These are phyloP conservation scores for Diplocarpon mali DNA, from an alignment of 2,329 filamentous ascomycete species.

Conservation along the genomic window DNA sequence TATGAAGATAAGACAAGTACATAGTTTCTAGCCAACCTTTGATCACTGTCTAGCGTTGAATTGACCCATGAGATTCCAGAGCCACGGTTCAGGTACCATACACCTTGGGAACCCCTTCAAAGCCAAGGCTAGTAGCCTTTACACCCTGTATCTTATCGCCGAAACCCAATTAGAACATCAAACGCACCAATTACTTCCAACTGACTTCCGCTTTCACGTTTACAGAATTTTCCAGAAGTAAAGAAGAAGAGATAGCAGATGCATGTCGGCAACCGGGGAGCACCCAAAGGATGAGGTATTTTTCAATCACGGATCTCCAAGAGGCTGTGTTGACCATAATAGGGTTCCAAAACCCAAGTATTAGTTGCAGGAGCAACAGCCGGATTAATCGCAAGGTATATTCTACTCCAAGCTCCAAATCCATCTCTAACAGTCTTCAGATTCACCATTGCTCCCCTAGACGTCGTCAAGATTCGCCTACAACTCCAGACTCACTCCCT, in stretches of 20 bases:
- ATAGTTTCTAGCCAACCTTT: no score
- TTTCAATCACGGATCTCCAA: slow-evolving; percentile 3
- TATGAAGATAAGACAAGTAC: no score
- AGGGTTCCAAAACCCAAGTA: slow-evolving; percentile 58
- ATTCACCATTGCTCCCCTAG: slow-evolving; percentile 88
- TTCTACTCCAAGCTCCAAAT: background rate
- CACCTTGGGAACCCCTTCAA: no score
- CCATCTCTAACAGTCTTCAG: slow-evolving; percentile 32
- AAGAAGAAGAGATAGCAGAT: slow-evolving; percentile 22
- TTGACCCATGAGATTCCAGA: no score
- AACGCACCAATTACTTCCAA: no score
- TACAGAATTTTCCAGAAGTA: background rate
- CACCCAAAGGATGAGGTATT: slow-evolving; percentile 63
- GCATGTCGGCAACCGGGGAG: slow-evolving; percentile 52
- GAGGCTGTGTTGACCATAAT: slow-evolving; percentile 3
- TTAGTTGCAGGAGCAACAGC: slow-evolving; percentile 58
- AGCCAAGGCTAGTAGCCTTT: no score
- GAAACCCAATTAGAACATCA: no score
- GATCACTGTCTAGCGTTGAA: no score
- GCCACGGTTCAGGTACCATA: no score
- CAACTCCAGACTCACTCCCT: slow-evolving; percentile 79
- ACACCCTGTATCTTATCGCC: no score
- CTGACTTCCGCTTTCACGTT: background rate
- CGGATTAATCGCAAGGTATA: slow-evolving; percentile 74
- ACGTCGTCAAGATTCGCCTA: slow-evolving; percentile 95